Evolutionary conservation across 306 rosid species (phyloP).

Genomic region (Luffa aegyptiaca): DNA sequence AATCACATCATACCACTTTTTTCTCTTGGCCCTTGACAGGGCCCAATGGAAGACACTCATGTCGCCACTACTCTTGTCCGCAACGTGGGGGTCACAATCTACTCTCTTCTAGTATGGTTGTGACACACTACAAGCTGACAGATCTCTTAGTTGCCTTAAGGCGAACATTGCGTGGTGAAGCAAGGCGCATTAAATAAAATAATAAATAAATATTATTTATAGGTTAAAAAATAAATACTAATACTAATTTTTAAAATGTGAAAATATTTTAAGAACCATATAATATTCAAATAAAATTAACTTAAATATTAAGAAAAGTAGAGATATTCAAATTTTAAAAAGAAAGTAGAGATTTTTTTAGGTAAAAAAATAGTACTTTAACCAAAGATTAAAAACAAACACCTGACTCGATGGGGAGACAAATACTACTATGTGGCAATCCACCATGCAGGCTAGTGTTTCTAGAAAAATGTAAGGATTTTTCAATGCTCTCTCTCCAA

Average conservation of each 20-base stretch:
- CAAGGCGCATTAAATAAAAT: background rate
- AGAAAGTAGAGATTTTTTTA: too few species aligned
- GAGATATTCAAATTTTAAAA: too few species aligned
- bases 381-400: background rate
- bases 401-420: background rate
- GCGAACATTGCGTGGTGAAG: background rate
- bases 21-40: too few species aligned
- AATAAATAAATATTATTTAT: too few species aligned
- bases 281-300: too few species aligned
- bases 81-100: too few species aligned
- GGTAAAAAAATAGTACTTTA: background rate
- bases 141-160: background rate
- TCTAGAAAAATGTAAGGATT: background rate
- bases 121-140: background rate
- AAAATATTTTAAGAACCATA: too few species aligned
- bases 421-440: background rate
- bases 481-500: background rate
- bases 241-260: background rate
- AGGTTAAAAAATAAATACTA: background rate
- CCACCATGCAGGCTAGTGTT: background rate
- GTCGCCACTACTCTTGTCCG: too few species aligned
- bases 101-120: too few species aligned
- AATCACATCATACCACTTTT: too few species aligned
- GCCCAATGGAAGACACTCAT: too few species aligned
- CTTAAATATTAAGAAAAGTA: too few species aligned